Base-by-base conservation (phyloP, 2,329 filamentous ascomycete species). In the Botryosphaeria dothidea region DNA sequence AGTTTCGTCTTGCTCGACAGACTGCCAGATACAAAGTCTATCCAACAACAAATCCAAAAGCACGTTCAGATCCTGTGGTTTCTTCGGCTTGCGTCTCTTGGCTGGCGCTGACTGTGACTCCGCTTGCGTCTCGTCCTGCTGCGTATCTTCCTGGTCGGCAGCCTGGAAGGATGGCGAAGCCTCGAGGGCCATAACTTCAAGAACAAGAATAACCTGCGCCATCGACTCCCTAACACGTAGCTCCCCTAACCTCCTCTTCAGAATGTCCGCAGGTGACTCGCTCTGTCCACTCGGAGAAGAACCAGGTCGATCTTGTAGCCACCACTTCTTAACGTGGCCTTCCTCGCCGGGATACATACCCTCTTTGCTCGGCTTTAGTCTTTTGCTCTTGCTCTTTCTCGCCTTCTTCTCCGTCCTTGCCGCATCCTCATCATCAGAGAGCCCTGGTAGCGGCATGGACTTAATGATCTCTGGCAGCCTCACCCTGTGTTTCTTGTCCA, bases 11-110 rank as follows among this genome's bases (percentile, higher is more conserved):
- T 87, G 79, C 38, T 88, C 87, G 7, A 91, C 88, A 3, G 91
- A 92, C 72, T 93, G 90, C 91, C 91, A 94, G 66, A 95, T 95
- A 71, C 90, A 92, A 25, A 95, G 80, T 52, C 90, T 88, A 75
- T 95, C 92, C 7, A 92, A 86, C 60, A 93, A 85, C 0, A 92
- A 81, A 71, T 94, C 91, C 4, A 93, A 80, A 21, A 92, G 81
- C 7, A 88, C 79, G 1, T 84, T 83, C 6, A 92, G 79, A 69
- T 92, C 88, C 68, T 90, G 85, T 64, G 86, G 86, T 70, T 89
- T 91, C 75, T 86, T 89, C 21, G 75, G 70, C 67, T 79, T 80
- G 7, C 72, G 73, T 69, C 69, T 83, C 73, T 71, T 84, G 52
- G 27, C 49, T 68, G 68, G 2, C 68, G 46, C 70, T 68, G 21